Percentiles rank a stretch among this genome's conserved stretches.
phyloP scores from a whole-genome alignment of 345 rosid genomes.

The Lepidium sativum region DNA sequence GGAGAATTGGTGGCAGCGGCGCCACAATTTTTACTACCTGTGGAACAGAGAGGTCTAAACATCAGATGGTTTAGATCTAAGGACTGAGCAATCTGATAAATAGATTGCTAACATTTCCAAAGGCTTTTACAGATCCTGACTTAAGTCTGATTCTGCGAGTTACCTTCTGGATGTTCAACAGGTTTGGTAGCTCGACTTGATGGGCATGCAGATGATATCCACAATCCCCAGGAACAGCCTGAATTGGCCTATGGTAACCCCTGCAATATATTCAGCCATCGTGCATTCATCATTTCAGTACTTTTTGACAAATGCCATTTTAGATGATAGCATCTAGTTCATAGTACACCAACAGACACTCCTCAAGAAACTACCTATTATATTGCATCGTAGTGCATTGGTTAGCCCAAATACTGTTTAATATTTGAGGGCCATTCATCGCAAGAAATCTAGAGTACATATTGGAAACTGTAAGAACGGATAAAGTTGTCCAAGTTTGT shows the following conservation, averaged over 20 bases:
- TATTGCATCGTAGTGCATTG: neutral
- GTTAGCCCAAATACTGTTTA: neutral
- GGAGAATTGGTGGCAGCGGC: constrained; percentile 47
- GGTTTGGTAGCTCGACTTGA: constrained; percentile 48
- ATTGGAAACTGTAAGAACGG: neutral
- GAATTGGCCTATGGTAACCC: constrained; percentile 59
- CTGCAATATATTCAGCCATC: constrained; percentile 25
- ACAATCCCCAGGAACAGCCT: constrained; percentile 81
- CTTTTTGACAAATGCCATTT: neutral
- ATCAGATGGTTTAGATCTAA: neutral
- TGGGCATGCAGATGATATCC: constrained; percentile 88
- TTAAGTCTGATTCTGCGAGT: neutral
- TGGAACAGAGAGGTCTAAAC: neutral
- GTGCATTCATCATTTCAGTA: neutral
- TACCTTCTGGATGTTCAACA: constrained; percentile 48
- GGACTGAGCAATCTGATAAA: neutral
- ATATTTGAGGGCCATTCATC: neutral
- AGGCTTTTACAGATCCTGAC: neutral
- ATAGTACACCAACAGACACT: neutral
- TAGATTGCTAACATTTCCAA: neutral
- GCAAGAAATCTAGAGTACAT: neutral
- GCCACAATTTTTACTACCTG: constrained; percentile 54
- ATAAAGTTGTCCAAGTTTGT: constrained; percentile 1
- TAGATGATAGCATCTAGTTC: neutral
- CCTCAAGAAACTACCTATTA: neutral